Percentiles rank a stretch among this genome's conserved stretches.
phyloP scores from a whole-genome alignment of 1,284 basidiomycete genomes.

The Tausonia pullulans region DNA sequence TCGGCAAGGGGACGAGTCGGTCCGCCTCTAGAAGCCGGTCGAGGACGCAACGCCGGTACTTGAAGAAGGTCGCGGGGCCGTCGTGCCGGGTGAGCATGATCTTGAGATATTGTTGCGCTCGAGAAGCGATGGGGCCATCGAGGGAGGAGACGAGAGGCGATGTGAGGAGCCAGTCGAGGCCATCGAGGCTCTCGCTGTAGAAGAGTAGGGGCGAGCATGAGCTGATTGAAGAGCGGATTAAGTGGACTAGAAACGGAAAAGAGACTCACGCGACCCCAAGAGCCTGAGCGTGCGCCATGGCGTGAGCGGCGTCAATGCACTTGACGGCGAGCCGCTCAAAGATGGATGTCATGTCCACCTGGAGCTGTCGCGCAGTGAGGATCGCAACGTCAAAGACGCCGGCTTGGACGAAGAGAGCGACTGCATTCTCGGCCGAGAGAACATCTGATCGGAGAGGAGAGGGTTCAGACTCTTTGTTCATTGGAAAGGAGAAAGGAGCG shows the following conservation, averaged over 20 bases:
- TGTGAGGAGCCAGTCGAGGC: conserved; percentile 65
- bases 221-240: conserved; percentile 42
- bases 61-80: conserved; percentile 54
- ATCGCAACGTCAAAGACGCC: conserved; percentile 73
- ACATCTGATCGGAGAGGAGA: conserved; percentile 24
- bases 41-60: conserved; percentile 61
- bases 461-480: neutral
- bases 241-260: conserved; percentile 24
- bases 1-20: conserved; percentile 52
- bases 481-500: neutral
- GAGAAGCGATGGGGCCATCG: conserved; percentile 64
- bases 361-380: conserved; percentile 58
- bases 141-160: conserved; percentile 66
- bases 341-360: conserved; percentile 52
- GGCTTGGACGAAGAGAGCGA: conserved; percentile 66
- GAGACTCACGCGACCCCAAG: conserved; percentile 7
- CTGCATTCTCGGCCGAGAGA: conserved; percentile 57
- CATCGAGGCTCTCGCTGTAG: conserved; percentile 47
- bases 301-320: conserved; percentile 47
- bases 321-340: conserved; percentile 67
- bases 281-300: conserved; percentile 10
- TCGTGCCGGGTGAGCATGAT: conserved; percentile 69
- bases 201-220: conserved; percentile 14
- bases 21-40: conserved; percentile 64
- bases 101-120: conserved; percentile 80